Base-by-base conservation (phyloP, 2,329 filamentous ascomycete genomes). In the Thelonectria discophora region DNA sequence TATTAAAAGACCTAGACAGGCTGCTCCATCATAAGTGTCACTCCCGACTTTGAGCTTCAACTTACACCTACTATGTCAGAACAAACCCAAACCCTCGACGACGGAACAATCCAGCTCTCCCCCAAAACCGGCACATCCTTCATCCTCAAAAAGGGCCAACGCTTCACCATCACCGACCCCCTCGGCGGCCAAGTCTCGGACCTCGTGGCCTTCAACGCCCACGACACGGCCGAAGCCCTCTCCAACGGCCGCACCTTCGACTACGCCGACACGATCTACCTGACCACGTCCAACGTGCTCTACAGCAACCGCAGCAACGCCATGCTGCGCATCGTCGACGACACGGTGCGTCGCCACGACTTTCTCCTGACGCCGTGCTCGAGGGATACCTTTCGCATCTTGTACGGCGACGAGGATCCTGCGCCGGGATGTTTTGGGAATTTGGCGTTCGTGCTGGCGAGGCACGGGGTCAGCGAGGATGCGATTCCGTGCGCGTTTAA, bases 241-340 rank as follows among this genome's bases (percentile, higher is more conserved):
- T 51, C 47, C 20, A 55, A 55, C 27, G 55, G 55, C 15, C 40
- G 55, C 34, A 45, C 47, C 5, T 51, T 58, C 18, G 55, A 58
- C 40, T 52, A 51, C 17, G 39, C 55, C 12, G 47, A 51, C 39
- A 58, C 43, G 5, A 52, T 58, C 10, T 58, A 46, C 20, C 42
- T 58, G 39, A 46, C 30, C 2, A 27, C 32, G 4, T 32, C 43
- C 1, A 30, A 55, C 27, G 17, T 20, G 20, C 15, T 55, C 8
- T 55, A 55, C 13, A 55, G 53, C 21, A 55, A 55, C n/a, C 32
- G 53, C 20, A 55, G 53, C 43, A 55, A 55, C n/a, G 32, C 40
- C 21, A 55, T 24, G 21, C 21, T 24, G 21, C 21, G 21, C 21
- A 24, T 24, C 21, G 21, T 24, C 21, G 3, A 3, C 21, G 21